Conservation (phyloP, 2,329 filamentous ascomycete genomes). For the Pseudogymnoascus sp. region DNA sequence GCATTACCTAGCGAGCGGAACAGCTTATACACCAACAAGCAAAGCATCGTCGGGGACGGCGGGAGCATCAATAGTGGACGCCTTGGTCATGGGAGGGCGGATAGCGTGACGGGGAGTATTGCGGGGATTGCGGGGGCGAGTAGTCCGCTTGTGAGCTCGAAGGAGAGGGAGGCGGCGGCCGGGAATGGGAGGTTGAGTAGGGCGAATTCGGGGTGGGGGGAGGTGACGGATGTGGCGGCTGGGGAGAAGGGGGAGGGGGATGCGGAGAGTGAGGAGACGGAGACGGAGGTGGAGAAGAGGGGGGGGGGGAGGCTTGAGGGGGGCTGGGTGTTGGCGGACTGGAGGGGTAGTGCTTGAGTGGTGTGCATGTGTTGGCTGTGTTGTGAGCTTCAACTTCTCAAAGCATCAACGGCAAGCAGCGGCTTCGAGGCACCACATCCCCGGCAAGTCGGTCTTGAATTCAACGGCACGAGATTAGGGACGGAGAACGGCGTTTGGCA, state of each 20-base stretch:
- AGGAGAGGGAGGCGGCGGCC: conserved; percentile 12
- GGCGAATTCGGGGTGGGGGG: conserved; percentile 12
- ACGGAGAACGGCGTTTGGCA: conserved; percentile 3
- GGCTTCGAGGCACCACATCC: not conserved
- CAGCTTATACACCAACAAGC: conserved; percentile 62
- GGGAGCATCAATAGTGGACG: conserved; percentile 71
- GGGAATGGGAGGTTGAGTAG: conserved; percentile 1
- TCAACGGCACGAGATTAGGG: not conserved
- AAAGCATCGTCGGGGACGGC: conserved; percentile 50
- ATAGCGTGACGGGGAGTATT: conserved; percentile 74
- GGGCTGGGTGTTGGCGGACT: not conserved
- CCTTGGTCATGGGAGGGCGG: conserved; percentile 67
- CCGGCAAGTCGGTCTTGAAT: not conserved
- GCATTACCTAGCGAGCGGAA: conserved; percentile 66
- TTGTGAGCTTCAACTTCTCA: not conserved
- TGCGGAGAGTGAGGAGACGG: conserved; percentile 7
- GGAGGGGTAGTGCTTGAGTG: not conserved
- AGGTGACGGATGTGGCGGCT: not conserved
- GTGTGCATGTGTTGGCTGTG: not conserved
- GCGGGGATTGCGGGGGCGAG: conserved; percentile 41
- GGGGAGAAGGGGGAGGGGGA: conserved; percentile 14
- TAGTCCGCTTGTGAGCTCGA: conserved; percentile 50
- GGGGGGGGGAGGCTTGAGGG: not conserved
- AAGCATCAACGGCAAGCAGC: not conserved
- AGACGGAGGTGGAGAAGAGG: not conserved